phyloP scores from a whole-genome alignment of 257 asterid species.

The Gardenia jasminoides region DNA sequence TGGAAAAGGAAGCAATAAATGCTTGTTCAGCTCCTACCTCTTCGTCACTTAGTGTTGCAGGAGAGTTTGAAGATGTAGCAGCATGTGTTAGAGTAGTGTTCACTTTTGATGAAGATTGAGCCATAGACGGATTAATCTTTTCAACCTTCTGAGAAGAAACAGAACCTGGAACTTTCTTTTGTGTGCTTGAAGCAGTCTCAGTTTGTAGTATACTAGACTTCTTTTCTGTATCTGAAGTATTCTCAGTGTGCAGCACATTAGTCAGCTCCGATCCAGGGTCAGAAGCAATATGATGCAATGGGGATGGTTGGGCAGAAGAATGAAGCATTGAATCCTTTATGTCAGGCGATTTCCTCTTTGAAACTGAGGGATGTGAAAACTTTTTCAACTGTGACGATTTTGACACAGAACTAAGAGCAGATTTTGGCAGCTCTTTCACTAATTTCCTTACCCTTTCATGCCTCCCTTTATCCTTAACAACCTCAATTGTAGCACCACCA shows the following conservation, averaged over 20 bases:
- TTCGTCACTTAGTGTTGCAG: slow-evolving; percentile 87
- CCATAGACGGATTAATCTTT: slow-evolving; percentile 49
- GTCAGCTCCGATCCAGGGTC: slow-evolving; percentile 42
- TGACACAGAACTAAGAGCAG: slow-evolving; percentile 32
- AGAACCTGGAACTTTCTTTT: slow-evolving; percentile 46
- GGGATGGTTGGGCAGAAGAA: slow-evolving; percentile 46
- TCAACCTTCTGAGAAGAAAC: slow-evolving; percentile 56
- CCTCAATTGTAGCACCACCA: slow-evolving; percentile 31
- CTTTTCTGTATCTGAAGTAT: slow-evolving; percentile 42
- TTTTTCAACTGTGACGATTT: slow-evolving; percentile 49
- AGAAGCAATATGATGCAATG: slow-evolving; percentile 34
- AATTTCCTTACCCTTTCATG: slow-evolving; percentile 57
- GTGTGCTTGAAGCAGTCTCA: slow-evolving; percentile 48
- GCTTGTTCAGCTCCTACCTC: slow-evolving; percentile 52
- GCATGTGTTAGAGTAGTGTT: slow-evolving; percentile 49
- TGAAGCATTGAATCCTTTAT: slow-evolving; percentile 43
- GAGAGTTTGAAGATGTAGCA: slow-evolving; percentile 54
- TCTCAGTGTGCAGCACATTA: slow-evolving; percentile 41
- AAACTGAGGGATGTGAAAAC: slow-evolving; percentile 48
- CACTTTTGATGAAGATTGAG: slow-evolving; percentile 56
- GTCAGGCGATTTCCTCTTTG: slow-evolving; percentile 53
- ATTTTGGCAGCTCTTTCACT: slow-evolving; percentile 58
- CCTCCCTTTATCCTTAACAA: slow-evolving; percentile 50
- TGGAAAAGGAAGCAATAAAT: background rate
- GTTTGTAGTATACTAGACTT: slow-evolving; percentile 41